Evolutionary conservation across 345 rosid genomes (phyloP).

Genomic region (Brassica carinata): DNA sequence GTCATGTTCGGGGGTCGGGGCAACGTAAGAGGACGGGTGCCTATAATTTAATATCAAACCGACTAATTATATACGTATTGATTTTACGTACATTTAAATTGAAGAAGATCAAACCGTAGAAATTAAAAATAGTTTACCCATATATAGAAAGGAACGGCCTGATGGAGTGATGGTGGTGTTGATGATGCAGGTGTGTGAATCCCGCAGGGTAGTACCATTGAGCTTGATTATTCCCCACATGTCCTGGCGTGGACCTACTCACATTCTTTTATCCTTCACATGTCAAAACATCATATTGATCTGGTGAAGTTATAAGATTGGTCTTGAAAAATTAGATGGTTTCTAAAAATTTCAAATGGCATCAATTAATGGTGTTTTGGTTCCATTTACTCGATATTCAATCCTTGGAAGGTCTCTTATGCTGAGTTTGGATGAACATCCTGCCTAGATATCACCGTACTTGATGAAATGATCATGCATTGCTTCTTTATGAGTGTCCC

Average conservation of each 20-base stretch:
- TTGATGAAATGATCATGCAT: constrained; percentile 83
- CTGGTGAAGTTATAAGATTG: not conserved
- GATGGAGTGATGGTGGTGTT: constrained; percentile 42
- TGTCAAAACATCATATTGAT: constrained; percentile 13
- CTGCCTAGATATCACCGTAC: constrained; percentile 67
- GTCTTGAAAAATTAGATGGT: not conserved
- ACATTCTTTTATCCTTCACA: constrained; percentile 59
- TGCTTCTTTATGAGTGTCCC: constrained; percentile 94
- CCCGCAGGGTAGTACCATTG: constrained; percentile 85
- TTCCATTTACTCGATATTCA: constrained; percentile 8
- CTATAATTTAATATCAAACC: constrained; percentile 39
- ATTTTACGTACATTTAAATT: not conserved
- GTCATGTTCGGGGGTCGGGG: constrained; percentile 53
- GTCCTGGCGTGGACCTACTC: constrained; percentile 53
- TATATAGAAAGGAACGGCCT: constrained; percentile 64
- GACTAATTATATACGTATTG: constrained; percentile 10
- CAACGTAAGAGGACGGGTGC: constrained; percentile 62
- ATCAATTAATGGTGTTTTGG: not conserved
- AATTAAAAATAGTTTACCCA: constrained; percentile 49
- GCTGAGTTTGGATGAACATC: not conserved
- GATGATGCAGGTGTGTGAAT: constrained; percentile 54
- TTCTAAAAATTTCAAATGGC: not conserved
- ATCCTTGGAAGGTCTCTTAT: not conserved
- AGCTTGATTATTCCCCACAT: constrained; percentile 60
- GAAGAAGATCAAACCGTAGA: constrained; percentile 13